Evolutionary conservation across 257 asterid species (phyloP).

Genomic region (Coffea eugenioides): DNA sequence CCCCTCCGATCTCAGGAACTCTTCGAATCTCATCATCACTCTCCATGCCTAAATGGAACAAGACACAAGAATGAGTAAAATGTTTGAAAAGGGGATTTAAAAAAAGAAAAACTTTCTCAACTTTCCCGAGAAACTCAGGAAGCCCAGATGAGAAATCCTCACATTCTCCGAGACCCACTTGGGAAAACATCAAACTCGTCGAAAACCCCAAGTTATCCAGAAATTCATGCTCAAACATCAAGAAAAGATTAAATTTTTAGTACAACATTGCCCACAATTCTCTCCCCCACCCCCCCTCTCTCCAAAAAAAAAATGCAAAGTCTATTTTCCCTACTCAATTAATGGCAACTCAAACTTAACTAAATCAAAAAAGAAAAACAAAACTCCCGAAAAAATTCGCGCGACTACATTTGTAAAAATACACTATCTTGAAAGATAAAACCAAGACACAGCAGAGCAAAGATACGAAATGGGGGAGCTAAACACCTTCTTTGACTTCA

Average conservation of each 20-base stretch:
- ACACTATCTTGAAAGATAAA: not conserved
- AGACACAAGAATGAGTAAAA: not conserved
- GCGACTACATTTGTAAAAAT: not conserved
- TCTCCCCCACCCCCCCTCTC: not conserved
- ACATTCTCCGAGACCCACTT: constrained; percentile 1
- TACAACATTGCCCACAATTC: not conserved
- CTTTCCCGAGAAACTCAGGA: constrained; percentile 8
- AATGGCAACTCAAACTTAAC: not conserved
- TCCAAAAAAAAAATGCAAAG: not conserved
- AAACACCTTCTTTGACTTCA: constrained; percentile 71
- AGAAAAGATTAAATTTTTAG: not conserved
- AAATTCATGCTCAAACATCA: not conserved
- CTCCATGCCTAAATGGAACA: constrained; percentile 66
- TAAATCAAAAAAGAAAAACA: not conserved
- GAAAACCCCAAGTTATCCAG: not conserved
- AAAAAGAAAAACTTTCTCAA: not conserved
- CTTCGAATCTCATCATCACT: constrained; percentile 98
- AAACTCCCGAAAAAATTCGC: not conserved
- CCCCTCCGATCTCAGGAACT: constrained; percentile 96
- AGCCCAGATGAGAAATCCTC: not conserved
- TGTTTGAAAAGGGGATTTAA: too few relatives aligned
- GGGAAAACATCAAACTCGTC: not conserved
- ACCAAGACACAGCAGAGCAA: not conserved
- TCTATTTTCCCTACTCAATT: not conserved
- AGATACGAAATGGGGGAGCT: not conserved